Evolutionary conservation across 148 eudicot species (phyloP), one percentile per base, ranked within the genome.

Genomic region (Chenopodium formosanum): DNA sequence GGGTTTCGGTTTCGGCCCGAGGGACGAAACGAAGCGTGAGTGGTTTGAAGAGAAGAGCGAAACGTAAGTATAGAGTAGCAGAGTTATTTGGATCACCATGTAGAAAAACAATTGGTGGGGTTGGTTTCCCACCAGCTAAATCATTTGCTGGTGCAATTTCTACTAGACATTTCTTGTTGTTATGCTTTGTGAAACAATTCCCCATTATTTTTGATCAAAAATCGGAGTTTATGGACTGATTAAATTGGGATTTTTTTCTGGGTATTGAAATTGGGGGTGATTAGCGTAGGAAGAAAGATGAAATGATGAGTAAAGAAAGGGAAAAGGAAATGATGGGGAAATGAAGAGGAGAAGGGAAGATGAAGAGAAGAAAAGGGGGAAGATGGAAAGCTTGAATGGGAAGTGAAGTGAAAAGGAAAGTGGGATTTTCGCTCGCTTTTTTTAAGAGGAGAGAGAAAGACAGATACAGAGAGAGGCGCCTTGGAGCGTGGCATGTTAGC

Each of bases 11-110:
- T 3, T 73, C 50, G 8, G 88, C 89, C 37, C 92, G 81, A 0
- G 89, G 89, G 27, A 86, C 29, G 85, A 88, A 94, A 1, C 82
- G 83, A 63, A 93, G 85, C 19, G 88, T 44, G 2, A 92, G 85
- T 0, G 91, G 92, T 78, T 94, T 94, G 88, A 82, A 86, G 23
- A 25, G 80, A 58, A 92, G 89, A 16, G 91, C 92, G 77, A 90
- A 89, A 1, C 94, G 93, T 34, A 92, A 86, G 87, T 84, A 92
- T 70, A 82, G 79, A 13, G 94, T 91, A 16, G 76, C 67, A 9
- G 74, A 50, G 62, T 85, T 84, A 6, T 87, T 52, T 4, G 94
- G 80, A 62, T 87, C 83, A 17, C 95, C 98, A 79, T 87, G 87
- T 4, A 94, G 85, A 9, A 73, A 80, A 22, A 87, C 84, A 63